phyloP scores from a whole-genome alignment of 2,329 filamentous ascomycete genomes.

The Aspergillus hortae region DNA sequence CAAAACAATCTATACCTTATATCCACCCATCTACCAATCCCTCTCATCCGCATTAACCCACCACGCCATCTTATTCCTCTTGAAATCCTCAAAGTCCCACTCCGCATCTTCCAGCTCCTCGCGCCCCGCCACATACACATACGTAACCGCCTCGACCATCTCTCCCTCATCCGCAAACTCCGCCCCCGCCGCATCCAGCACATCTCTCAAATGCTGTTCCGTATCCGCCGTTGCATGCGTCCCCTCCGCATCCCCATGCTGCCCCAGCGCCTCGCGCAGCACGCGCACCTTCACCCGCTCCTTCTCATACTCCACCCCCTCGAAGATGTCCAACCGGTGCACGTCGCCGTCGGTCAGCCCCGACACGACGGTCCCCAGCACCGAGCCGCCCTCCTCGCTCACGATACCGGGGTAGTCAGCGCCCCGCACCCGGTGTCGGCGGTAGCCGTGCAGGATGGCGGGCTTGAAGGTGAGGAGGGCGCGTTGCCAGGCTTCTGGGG shows the following conservation, averaged over 20 bases:
- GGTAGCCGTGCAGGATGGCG: constrained; percentile 70
- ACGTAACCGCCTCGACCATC: constrained; percentile 56
- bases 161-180: constrained; percentile 48
- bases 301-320: constrained; percentile 70
- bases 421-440: constrained; percentile 63
- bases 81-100: constrained; percentile 87
- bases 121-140: constrained; percentile 56
- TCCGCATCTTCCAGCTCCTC: constrained; percentile 64
- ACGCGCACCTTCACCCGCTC: constrained; percentile 45
- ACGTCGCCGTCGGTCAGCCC: constrained; percentile 78
- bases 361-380: constrained; percentile 72
- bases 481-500: constrained; percentile 49
- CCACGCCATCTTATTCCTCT: constrained; percentile 64
- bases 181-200: constrained; percentile 48
- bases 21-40: constrained; percentile 31
- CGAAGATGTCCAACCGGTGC: constrained; percentile 72
- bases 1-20: background rate
- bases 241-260: constrained; percentile 14
- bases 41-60: constrained; percentile 52
- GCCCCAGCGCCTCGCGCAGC: constrained; percentile 24
- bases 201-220: constrained; percentile 34
- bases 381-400: constrained; percentile 39
- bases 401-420: constrained; percentile 82
- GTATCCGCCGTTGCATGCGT: constrained; percentile 11
- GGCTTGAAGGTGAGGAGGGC: constrained; percentile 63